A percentile compares a stretch with the other conserved stretches of the same genome.
These are phyloP conservation scores for Cadophora gregata DNA, from an alignment of 2,329 filamentous ascomycete species.

Conservation along the genomic window DNA sequence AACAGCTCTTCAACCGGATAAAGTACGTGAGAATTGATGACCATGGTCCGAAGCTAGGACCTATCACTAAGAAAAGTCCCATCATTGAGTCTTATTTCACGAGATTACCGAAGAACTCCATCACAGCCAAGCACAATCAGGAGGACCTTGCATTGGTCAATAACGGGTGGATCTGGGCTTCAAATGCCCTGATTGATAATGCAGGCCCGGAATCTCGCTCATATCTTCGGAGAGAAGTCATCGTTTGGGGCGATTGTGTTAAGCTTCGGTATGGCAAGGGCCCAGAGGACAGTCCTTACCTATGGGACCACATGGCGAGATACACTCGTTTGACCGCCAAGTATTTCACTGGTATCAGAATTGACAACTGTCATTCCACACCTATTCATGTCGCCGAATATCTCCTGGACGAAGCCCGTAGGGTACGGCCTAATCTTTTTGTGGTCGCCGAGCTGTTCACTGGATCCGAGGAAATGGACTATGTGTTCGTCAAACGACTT, in stretches of 20 bases:
- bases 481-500: conserved; percentile 90
- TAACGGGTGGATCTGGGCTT: conserved; percentile 99
- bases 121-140: conserved; percentile 76
- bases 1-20: conserved; percentile 92
- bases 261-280: conserved; percentile 88
- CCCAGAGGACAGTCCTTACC: conserved; percentile 84
- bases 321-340: conserved; percentile 93
- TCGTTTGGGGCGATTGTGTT: conserved; percentile 98
- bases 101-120: conserved; percentile 78
- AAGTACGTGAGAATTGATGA: conserved; percentile 95
- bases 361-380: conserved; percentile 98
- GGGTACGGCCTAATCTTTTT: conserved; percentile 84
- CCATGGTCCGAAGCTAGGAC: conserved; percentile 84
- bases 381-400: conserved; percentile 94
- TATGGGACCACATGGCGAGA: conserved; percentile 95
- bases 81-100: conserved; percentile 97
- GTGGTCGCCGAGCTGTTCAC: conserved; percentile 96
- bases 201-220: conserved; percentile 87
- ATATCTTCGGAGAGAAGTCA: conserved; percentile 95
- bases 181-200: conserved; percentile 92
- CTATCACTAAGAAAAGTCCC: conserved; percentile 77
- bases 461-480: conserved; percentile 94
- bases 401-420: conserved; percentile 90
- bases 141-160: conserved; percentile 85
- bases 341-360: conserved; percentile 93